Evolutionary conservation across 129 eudicot genomes (phyloP).

Genomic region (Lactuca saligna): DNA sequence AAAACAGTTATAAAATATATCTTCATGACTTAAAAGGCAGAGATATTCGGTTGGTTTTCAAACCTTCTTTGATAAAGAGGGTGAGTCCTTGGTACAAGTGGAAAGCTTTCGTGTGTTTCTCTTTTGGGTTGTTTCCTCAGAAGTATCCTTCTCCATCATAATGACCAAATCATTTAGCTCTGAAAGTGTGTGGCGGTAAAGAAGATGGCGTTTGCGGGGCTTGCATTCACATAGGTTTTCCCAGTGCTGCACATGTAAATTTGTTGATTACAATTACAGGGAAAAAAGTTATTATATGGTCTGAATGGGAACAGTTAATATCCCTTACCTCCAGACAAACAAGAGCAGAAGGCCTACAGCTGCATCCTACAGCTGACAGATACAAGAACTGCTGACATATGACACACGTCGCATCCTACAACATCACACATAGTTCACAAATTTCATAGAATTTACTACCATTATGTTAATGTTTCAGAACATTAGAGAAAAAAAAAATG

Average conservation of each 20-base stretch:
- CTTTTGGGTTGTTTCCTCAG: slow-evolving; percentile 33
- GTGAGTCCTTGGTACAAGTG: slow-evolving; percentile 34
- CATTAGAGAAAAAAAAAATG: slow-evolving; percentile 12
- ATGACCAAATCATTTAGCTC: slow-evolving; percentile 62
- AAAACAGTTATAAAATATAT: slow-evolving; percentile 8
- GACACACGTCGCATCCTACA: slow-evolving; percentile 88
- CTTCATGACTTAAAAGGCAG: slow-evolving; percentile 7
- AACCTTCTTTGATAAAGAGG: slow-evolving; percentile 74
- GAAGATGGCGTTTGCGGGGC: slow-evolving; percentile 62
- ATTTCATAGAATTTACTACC: neutral
- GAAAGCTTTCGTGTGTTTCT: slow-evolving; percentile 38
- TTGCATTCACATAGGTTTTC: slow-evolving; percentile 95
- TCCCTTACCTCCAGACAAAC: slow-evolving; percentile 92
- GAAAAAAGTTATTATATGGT: neutral
- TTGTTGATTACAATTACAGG: neutral
- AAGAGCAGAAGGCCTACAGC: slow-evolving; percentile 77
- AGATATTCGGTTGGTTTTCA: neutral
- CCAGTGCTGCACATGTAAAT: slow-evolving; percentile 72
- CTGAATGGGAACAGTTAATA: slow-evolving; percentile 7
- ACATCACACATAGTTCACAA: slow-evolving; percentile 3
- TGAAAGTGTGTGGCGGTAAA: slow-evolving; percentile 82
- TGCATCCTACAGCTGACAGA: slow-evolving; percentile 90
- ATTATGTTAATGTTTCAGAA: slow-evolving; percentile 17
- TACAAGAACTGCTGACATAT: slow-evolving; percentile 89
- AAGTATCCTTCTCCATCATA: slow-evolving; percentile 34